Percentiles rank a stretch among this genome's conserved stretches.
Evolutionary conservation across 2,329 filamentous ascomycete species (phyloP).

Genomic region (Fusarium sp.): DNA sequence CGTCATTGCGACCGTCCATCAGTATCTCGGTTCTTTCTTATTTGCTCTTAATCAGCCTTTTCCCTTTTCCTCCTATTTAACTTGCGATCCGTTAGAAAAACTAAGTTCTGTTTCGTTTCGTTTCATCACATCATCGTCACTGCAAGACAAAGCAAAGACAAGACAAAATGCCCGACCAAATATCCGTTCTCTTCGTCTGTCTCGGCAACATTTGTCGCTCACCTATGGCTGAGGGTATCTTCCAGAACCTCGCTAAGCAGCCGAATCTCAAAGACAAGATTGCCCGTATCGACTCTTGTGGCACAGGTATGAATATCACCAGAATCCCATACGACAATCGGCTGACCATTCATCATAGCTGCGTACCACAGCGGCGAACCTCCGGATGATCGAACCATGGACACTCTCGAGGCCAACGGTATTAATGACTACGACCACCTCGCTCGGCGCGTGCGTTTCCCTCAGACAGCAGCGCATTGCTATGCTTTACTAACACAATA

Average conservation of each 20-base stretch:
- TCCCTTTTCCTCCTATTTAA: conserved; percentile 1
- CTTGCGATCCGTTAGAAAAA: neutral
- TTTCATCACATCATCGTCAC: neutral
- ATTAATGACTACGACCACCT: conserved; percentile 81
- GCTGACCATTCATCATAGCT: conserved; percentile 56
- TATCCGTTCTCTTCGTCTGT: conserved; percentile 93
- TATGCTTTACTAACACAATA: conserved; percentile 11
- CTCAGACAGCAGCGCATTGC: neutral
- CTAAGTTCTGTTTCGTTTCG: neutral
- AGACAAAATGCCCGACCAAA: conserved; percentile 52
- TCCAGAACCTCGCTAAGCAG: conserved; percentile 75
- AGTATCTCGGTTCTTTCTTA: conserved; percentile 32
- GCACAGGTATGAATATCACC: conserved; percentile 68
- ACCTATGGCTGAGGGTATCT: conserved; percentile 96
- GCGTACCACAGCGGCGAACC: conserved; percentile 83
- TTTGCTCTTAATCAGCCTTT: conserved; percentile 1
- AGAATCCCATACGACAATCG: neutral
- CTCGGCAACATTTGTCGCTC: conserved; percentile 95
- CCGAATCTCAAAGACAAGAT: conserved; percentile 70
- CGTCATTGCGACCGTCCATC: conserved; percentile 41
- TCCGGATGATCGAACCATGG: conserved; percentile 86
- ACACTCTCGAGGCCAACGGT: conserved; percentile 77
- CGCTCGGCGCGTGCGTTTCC: conserved; percentile 74
- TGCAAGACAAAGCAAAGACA: conserved; percentile 13
- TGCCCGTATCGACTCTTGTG: conserved; percentile 83